phyloP scores from a whole-genome alignment of 345 rosid genomes.

The Salix brachista region DNA sequence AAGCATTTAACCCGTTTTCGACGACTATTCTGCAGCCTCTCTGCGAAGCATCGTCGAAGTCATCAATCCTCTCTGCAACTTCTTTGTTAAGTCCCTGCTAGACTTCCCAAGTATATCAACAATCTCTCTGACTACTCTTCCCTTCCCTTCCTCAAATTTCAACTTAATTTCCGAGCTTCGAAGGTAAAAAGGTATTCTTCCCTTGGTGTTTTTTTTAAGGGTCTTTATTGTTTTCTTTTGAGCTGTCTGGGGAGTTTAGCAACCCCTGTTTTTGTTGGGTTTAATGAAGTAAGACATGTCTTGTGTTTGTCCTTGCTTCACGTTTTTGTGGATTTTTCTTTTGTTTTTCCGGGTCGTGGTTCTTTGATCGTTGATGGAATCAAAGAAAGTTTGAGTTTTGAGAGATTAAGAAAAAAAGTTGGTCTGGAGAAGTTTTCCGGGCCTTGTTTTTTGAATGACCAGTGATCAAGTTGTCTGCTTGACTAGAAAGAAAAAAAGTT shows the following conservation, averaged over 20 bases:
- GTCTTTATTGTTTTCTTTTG: not conserved
- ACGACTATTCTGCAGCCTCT: conserved; percentile 6
- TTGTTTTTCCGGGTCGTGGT: not conserved
- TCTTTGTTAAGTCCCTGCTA: not conserved
- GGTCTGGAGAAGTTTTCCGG: not conserved
- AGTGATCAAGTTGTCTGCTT: not conserved
- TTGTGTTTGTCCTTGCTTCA: not conserved
- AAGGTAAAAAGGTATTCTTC: not conserved
- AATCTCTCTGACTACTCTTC: not conserved
- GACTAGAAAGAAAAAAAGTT: not conserved
- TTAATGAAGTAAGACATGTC: not conserved
- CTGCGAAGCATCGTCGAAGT: conserved; percentile 1
- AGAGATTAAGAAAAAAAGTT: not conserved
- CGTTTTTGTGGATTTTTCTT: no score
- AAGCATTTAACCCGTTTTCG: conserved; percentile 24
- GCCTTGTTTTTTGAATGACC: not conserved
- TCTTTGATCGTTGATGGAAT: conserved; percentile 1
- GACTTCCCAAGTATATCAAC: not conserved
- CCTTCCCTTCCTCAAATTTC: not conserved
- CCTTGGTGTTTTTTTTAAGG: not conserved
- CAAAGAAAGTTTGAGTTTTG: not conserved
- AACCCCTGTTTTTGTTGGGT: not conserved
- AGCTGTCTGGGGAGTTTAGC: not conserved
- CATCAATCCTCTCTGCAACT: not conserved
- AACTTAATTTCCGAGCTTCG: not conserved